phyloP scores from a whole-genome alignment of 2,329 filamentous ascomycete genomes.

The Penicillium sp. region DNA sequence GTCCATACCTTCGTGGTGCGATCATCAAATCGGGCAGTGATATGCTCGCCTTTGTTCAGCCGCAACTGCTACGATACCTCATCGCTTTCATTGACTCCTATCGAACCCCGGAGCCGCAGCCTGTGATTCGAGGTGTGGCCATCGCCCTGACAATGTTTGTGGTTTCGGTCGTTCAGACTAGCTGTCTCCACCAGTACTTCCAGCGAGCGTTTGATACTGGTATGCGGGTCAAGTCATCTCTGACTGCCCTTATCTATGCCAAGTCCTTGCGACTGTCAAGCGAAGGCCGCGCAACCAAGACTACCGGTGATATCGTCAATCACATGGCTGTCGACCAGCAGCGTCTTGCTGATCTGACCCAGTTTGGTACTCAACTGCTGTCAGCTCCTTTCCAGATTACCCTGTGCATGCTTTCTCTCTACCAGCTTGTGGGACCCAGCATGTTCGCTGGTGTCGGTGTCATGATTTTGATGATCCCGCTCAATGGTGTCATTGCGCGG shows the following conservation, averaged over 20 bases:
- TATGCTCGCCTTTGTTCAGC: conserved; percentile 81
- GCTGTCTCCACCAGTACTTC: conserved; percentile 95
- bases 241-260: conserved; percentile 88
- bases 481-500: conserved; percentile 88
- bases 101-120: conserved; percentile 63
- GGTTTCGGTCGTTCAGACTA: conserved; percentile 82
- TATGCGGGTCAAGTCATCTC: conserved; percentile 91
- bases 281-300: conserved; percentile 84
- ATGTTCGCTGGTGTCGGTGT: conserved; percentile 94
- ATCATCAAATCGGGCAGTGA: conserved; percentile 91
- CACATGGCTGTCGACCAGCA: conserved; percentile 99
- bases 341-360: conserved; percentile 88
- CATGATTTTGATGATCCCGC: conserved; percentile 96
- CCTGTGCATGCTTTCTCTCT: conserved; percentile 93
- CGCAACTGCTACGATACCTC: conserved; percentile 81
- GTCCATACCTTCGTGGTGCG: conserved; percentile 77
- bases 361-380: conserved; percentile 94
- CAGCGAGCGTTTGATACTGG: conserved; percentile 91
- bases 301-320: conserved; percentile 97
- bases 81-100: conserved; percentile 87
- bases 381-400: conserved; percentile 95
- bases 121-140: conserved; percentile 78
- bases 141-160: conserved; percentile 92
- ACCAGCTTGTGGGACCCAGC: conserved; percentile 89
- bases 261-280: conserved; percentile 91